phyloP scores from a whole-genome alignment of 306 rosid genomes.

The Glycyrrhiza uralensis region DNA sequence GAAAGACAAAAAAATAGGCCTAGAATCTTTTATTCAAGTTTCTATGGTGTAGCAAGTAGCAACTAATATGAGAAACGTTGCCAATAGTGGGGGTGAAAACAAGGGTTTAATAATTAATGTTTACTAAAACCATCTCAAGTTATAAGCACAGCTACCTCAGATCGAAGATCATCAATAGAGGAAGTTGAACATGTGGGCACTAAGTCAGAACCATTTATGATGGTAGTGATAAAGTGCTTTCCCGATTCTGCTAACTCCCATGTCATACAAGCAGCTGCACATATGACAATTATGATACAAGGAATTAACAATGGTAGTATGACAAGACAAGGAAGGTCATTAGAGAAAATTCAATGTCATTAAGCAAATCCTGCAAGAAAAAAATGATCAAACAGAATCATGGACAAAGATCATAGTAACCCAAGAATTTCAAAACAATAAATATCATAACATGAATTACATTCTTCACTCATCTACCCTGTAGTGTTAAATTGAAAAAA shows the following conservation, averaged over 20 bases:
- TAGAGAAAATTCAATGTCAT: slow-evolving; percentile 8
- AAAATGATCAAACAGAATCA: not conserved
- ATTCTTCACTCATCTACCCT: not conserved
- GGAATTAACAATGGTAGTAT: not conserved
- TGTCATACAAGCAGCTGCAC: slow-evolving; percentile 97
- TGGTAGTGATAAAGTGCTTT: slow-evolving; percentile 81
- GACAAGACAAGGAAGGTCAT: not conserved
- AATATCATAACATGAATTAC: not conserved
- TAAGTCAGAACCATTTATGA: slow-evolving; percentile 86
- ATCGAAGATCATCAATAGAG: slow-evolving; percentile 85
- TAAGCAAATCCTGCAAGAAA: not conserved
- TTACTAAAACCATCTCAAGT: slow-evolving; percentile 14
- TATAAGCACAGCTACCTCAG: slow-evolving; percentile 56
- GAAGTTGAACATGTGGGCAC: slow-evolving; percentile 97
- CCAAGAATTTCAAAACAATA: not conserved
- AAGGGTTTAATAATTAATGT: not conserved
- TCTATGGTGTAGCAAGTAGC: not conserved
- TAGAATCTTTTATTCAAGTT: not conserved
- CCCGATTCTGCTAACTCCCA: slow-evolving; percentile 98
- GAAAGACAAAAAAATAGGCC: not conserved
- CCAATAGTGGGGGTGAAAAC: not conserved
- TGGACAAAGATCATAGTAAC: not conserved
- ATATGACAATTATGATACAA: slow-evolving; percentile 27
- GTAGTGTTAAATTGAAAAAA: not conserved
- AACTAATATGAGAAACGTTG: not conserved